Evolutionary conservation across 2,329 filamentous ascomycete species (phyloP), one percentile per base, ranked within the genome.

Genomic region (Fusarium sp.): DNA sequence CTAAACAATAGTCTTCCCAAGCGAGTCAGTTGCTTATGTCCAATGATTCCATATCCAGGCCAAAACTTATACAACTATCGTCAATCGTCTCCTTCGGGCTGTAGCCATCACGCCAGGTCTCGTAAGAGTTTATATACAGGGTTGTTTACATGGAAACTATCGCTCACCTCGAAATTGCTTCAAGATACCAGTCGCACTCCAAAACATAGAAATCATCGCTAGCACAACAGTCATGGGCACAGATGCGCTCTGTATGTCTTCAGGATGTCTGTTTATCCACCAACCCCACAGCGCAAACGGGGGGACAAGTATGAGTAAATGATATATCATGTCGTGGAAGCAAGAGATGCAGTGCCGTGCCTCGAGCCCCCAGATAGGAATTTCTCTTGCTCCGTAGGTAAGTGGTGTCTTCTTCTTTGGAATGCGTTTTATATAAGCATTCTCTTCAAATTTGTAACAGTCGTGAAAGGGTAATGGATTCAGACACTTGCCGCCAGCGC

Each of bases 191-290:
- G 58, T 62, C 14, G 58, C 44, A 20, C 58, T 58, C 53, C 58
- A 61, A 50, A 61, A 61, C 58, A 61, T 58, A 26, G 58, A 61
- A 38, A 58, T 51, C 31, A 50, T 58, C 18, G 58, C 58, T 31
- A 61, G 6, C 9, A 61, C 53, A 43, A 61, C 7, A 28, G 58
- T 58, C 53, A 61, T 58, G 2, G 58, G 58, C 5, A 58, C 31
- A 51, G 58, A 61, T 26, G 58, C 58, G 26, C 58, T 61, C 10
- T 61, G 58, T 24, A 58, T 58, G 8, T 61, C 58, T 20, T 58
- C 31, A 20, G 53, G 58, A 38, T 61, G 53, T 1, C n/a, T 36
- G 4, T 18, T 33, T 31, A 58, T 28, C 53, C 58, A 61, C 44
- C 38, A 44, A 7, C 36, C 53, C 58, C 58, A 58, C 17, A 61